Evolutionary conservation across 2,329 filamentous ascomycete genomes (phyloP).

Genomic region (Cadophora luteo-olivacea): DNA sequence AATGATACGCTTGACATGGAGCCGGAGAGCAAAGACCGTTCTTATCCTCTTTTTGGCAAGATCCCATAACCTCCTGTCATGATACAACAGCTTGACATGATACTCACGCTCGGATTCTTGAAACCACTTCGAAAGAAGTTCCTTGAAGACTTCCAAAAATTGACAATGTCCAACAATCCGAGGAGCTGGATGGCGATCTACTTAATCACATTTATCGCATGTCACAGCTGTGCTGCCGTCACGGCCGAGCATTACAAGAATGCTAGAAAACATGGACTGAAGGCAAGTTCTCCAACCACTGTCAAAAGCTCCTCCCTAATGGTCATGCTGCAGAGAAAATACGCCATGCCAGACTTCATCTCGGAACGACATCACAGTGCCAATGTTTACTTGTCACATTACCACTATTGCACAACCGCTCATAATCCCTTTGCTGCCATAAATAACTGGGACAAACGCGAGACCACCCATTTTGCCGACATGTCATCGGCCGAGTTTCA

Average conservation of each 20-base stretch:
- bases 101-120: constrained; percentile 19
- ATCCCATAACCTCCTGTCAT: constrained; percentile 23
- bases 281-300: constrained; percentile 3
- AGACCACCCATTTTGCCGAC: constrained; percentile 9
- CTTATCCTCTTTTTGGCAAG: constrained; percentile 22
- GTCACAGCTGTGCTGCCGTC: constrained; percentile 64
- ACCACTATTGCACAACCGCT: constrained; percentile 69
- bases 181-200: constrained; percentile 66
- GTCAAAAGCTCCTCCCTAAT: background rate
- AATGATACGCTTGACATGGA: background rate
- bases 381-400: constrained; percentile 67
- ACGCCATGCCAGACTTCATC: constrained; percentile 50
- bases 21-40: constrained; percentile 16
- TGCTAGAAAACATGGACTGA: constrained; percentile 58
- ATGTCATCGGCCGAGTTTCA: constrained; percentile 19
- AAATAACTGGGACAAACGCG: constrained; percentile 46
- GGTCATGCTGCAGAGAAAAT: background rate
- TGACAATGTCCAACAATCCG: constrained; percentile 58
- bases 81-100: constrained; percentile 24
- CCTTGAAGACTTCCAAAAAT: constrained; percentile 23
- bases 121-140: constrained; percentile 25
- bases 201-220: constrained; percentile 64
- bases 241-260: constrained; percentile 51
- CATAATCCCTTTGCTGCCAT: constrained; percentile 62
- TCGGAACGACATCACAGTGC: constrained; percentile 65